Evolutionary conservation across 768 basidiomycete species (phyloP).

Genomic region (Lactarius hatsudake): DNA sequence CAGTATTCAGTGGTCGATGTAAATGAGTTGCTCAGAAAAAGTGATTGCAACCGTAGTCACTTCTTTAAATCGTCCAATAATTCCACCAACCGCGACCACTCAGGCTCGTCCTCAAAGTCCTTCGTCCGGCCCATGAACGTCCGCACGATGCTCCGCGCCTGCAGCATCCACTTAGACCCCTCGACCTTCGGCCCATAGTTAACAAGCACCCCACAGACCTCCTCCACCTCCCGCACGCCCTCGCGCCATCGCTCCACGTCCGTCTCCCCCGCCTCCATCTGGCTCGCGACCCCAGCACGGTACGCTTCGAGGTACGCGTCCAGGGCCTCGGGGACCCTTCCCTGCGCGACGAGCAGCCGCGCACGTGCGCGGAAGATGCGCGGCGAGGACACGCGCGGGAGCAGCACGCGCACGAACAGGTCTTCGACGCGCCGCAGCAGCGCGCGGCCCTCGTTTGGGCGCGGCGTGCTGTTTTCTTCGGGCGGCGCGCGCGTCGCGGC

Average conservation of each 20-base stretch:
- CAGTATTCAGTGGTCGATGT: not conserved
- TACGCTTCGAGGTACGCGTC: constrained; percentile 86
- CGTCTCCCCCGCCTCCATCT: constrained; percentile 64
- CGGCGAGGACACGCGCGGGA: constrained; percentile 76
- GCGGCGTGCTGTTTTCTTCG: constrained; percentile 41
- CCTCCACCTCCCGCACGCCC: constrained; percentile 75
- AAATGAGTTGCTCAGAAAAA: constrained; percentile 1
- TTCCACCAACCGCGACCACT: constrained; percentile 68
- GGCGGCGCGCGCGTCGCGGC: constrained; percentile 64
- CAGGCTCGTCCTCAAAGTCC: constrained; percentile 85
- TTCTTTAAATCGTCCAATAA: constrained; percentile 64
- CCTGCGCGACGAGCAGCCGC: constrained; percentile 72
- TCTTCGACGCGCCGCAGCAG: constrained; percentile 63
- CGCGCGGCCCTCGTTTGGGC: constrained; percentile 58
- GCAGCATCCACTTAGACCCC: constrained; percentile 73
- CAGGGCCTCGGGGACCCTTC: constrained; percentile 70
- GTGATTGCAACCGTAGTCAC: constrained; percentile 17
- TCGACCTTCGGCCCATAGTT: constrained; percentile 76
- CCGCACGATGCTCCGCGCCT: constrained; percentile 82
- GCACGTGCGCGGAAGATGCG: constrained; percentile 84
- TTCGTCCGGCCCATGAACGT: constrained; percentile 85
- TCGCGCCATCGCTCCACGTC: constrained; percentile 69
- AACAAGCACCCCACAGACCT: constrained; percentile 76
- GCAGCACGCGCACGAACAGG: constrained; percentile 73
- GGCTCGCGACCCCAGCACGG: constrained; percentile 59